Evolutionary conservation across 768 basidiomycete species (phyloP), one percentile per base, ranked within the genome.

Genomic region (Mycena leptocephala): DNA sequence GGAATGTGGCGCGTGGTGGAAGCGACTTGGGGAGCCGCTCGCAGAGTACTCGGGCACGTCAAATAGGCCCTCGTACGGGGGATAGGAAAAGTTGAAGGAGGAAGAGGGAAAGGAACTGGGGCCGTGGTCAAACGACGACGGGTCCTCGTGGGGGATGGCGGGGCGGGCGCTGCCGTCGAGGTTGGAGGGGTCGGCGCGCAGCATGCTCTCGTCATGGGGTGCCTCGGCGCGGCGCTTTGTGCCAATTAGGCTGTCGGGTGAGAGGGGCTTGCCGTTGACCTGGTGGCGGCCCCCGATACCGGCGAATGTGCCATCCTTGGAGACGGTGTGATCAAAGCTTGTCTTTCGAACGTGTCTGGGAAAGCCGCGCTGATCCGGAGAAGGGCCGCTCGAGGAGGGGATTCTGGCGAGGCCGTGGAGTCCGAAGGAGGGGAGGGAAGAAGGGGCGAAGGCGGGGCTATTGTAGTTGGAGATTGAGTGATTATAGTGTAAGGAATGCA

Each of bases 251-350:
- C 89, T 91, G 78, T 93, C 93, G 71, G 92, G 90, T 53, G 91
- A 88, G 77, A 92, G 83, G 46, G 95, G 92, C 82, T 93, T 93
- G 41, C 94, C 94, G 82, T 96, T 94, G 77, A 95, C 93, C 83
- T 95, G 94, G 85, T 96, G 95, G 62, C 95, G 89, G 71, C 94
- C 93, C 79, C 89, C 90, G 62, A 92, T 84, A 51, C 90, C 91
- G 35, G 87, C 81, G 73, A 92, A 86, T 69, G 93, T 89, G 43
- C 89, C 91, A 75, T 94, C 92, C 77, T 90, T 91, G 43, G 91
- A 90, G 48, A 97, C 93, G 5, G 97, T 97, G 85, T 97, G 97
- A 84, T 98, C 97, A 83, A 97, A 98, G 84, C 96, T 97, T 58
- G 97, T 96, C 88, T 98, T 98, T 76, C 97, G 92, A 73, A 96